Conservation (phyloP, 306 rosid genomes). For the Luffa acutangula region DNA sequence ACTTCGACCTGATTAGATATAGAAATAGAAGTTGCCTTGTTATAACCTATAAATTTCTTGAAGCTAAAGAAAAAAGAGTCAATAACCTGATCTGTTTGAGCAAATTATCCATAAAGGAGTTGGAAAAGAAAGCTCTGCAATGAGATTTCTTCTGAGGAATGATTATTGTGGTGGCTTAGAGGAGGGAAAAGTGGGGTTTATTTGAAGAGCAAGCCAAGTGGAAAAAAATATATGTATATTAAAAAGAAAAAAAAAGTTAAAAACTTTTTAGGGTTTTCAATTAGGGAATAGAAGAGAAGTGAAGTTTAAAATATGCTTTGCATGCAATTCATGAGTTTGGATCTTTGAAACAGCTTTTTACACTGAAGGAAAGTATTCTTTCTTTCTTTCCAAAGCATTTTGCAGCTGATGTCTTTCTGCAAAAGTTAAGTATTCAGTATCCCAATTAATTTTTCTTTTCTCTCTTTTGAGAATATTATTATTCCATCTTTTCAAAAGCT, state of each 20-base stretch:
- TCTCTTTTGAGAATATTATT: too few species aligned
- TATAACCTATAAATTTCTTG: background rate
- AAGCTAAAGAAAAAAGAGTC: background rate
- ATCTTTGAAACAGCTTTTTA: constrained; percentile 21
- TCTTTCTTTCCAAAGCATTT: constrained; percentile 8
- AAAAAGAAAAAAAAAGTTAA: background rate
- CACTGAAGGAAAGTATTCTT: constrained; percentile 43
- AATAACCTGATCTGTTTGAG: constrained; percentile 42
- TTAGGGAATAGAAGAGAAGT: constrained; percentile 22
- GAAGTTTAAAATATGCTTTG: constrained; percentile 47
- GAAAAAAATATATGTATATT: background rate
- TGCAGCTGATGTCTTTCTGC: too few species aligned
- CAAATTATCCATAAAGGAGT: constrained; percentile 24
- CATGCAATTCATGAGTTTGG: constrained; percentile 34
- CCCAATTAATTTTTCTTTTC: too few species aligned
- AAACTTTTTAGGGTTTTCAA: constrained; percentile 6
- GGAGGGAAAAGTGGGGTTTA: background rate
- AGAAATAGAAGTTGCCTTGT: background rate
- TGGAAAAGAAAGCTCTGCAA: background rate
- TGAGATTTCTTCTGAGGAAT: constrained; percentile 3
- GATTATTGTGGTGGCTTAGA: background rate
- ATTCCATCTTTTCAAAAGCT: too few species aligned
- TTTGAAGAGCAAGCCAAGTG: background rate
- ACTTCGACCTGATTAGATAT: constrained; percentile 20
- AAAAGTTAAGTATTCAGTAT: too few species aligned